A percentile compares a stretch with the other conserved stretches of the same genome.
Conservation (phyloP, 208 protist species). For the Tritrichomonas musculus region DNA sequence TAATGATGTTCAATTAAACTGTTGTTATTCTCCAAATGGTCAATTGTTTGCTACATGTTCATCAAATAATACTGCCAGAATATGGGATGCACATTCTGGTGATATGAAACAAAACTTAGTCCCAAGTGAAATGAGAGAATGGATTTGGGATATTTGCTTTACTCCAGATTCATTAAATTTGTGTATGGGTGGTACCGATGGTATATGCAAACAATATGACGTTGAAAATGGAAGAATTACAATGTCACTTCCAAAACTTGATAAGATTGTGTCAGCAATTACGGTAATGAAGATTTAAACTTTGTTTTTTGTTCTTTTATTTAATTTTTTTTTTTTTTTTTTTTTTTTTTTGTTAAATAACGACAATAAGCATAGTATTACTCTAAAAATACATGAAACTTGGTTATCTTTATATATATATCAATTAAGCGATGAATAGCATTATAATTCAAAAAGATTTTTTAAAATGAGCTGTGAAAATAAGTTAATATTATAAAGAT, state of each 20-base stretch:
- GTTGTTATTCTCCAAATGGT: background rate
- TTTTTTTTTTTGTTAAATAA: no score
- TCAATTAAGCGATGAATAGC: no score
- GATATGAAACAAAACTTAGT: background rate
- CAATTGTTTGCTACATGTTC: background rate
- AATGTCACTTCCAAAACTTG: background rate
- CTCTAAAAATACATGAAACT: no score
- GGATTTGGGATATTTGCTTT: conserved; percentile 2
- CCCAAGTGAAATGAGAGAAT: background rate
- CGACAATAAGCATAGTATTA: no score
- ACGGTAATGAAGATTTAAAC: background rate
- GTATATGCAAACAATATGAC: background rate
- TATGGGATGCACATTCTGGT: background rate
- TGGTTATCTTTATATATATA: no score
- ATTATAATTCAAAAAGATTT: no score
- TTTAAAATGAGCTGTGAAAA: no score
- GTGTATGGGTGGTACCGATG: background rate
- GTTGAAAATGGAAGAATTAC: conserved; percentile 9
- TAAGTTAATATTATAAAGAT: no score
- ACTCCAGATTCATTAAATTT: background rate
- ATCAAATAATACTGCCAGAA: background rate
- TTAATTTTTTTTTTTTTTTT: no score
- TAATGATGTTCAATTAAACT: background rate
- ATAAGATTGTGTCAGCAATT: background rate
- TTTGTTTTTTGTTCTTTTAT: no score